Conservation (phyloP, 1,139 yeast genomes). For the Zygosaccharomyces pseudobailii region DNA sequence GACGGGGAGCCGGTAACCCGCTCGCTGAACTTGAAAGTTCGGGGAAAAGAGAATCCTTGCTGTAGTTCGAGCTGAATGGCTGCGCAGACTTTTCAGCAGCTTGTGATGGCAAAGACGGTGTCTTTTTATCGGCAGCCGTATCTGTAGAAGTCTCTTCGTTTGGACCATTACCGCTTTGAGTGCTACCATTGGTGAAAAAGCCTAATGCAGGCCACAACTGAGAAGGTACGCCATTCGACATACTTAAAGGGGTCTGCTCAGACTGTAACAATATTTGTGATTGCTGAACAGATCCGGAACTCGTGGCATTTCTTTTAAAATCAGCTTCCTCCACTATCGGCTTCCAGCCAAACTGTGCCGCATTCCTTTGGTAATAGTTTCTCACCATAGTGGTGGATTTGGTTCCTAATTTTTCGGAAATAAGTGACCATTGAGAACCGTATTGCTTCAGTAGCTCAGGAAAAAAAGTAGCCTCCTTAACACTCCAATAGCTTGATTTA, state of each 20-base stretch:
- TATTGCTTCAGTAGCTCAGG: constrained; percentile 57
- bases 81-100: constrained; percentile 4
- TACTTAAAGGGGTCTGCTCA: constrained; percentile 14
- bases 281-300: constrained; percentile 25
- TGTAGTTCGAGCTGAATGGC: constrained; percentile 14
- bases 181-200: constrained; percentile 20
- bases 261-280: constrained; percentile 25
- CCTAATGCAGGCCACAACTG: constrained; percentile 32
- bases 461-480: constrained; percentile 68
- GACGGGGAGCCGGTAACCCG: constrained; percentile 31
- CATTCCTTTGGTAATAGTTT: constrained; percentile 71
- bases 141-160: not conserved
- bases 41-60: constrained; percentile 24
- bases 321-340: constrained; percentile 30
- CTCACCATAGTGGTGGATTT: constrained; percentile 87
- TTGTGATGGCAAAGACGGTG: not conserved
- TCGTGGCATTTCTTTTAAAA: constrained; percentile 21
- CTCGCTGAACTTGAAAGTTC: constrained; percentile 23
- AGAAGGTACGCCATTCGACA: constrained; percentile 22
- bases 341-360: constrained; percentile 60
- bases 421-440: constrained; percentile 80
- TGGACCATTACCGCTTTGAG: not conserved
- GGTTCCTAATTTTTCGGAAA: constrained; percentile 66
- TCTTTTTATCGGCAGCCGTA: not conserved
- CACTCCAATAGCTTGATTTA: constrained; percentile 84